Conservation (phyloP, 768 basidiomycete species). For the Pluteus cervinus region DNA sequence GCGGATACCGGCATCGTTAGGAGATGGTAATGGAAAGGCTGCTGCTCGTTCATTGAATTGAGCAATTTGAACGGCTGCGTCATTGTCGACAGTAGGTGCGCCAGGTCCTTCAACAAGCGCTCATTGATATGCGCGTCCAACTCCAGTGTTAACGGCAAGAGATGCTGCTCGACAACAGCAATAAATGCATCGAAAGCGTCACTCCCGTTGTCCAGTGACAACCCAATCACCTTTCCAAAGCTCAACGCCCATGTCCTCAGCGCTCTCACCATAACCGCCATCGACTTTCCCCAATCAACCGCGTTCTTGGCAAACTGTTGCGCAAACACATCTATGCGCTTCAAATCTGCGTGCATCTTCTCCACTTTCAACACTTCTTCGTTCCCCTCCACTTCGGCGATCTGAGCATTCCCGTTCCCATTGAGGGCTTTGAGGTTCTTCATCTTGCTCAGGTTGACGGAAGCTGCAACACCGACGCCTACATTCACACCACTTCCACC, state of each 20-base stretch:
- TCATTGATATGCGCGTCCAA: constrained; percentile 50
- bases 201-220: constrained; percentile 36
- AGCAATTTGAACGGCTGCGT: constrained; percentile 61
- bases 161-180: constrained; percentile 44
- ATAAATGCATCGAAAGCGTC: constrained; percentile 75
- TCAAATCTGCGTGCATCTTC: constrained; percentile 49
- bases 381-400: constrained; percentile 18
- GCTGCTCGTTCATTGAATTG: constrained; percentile 66
- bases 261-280: constrained; percentile 40
- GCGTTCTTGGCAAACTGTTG: constrained; percentile 55
- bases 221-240: constrained; percentile 65
- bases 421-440: constrained; percentile 40
- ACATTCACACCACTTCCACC: too few relatives aligned
- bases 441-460: constrained; percentile 57
- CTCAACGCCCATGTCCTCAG: constrained; percentile 57
- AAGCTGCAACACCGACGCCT: constrained; percentile 42
- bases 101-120: constrained; percentile 51
- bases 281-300: constrained; percentile 56
- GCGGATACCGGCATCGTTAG: constrained; percentile 56
- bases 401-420: constrained; percentile 10
- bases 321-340: constrained; percentile 49
- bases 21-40: constrained; percentile 65
- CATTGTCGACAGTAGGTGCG: constrained; percentile 51
- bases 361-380: constrained; percentile 48
- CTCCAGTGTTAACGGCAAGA: constrained; percentile 46